phyloP scores from a whole-genome alignment of 768 basidiomycete species.

The Tricholoma terreum region DNA sequence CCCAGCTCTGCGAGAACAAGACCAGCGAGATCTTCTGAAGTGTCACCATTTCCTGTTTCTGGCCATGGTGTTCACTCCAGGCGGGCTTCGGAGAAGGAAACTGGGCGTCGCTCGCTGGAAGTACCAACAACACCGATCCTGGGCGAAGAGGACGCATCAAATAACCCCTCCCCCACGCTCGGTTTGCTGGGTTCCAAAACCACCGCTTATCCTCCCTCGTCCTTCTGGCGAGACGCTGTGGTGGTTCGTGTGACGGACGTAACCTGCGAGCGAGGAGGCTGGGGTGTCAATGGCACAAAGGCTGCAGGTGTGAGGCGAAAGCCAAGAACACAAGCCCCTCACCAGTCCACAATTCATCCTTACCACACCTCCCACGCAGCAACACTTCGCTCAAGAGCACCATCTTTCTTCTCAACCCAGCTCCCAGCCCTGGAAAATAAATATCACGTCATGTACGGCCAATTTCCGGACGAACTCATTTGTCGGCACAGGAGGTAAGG shows the following conservation, averaged over 20 bases:
- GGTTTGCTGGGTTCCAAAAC: slow-evolving; percentile 30
- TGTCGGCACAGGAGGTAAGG: slow-evolving; percentile 94
- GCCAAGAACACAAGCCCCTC: slow-evolving; percentile 42
- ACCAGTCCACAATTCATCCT: slow-evolving; percentile 22
- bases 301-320: slow-evolving; percentile 71
- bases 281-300: slow-evolving; percentile 59
- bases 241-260: slow-evolving; percentile 53
- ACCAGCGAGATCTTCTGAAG: slow-evolving; percentile 46
- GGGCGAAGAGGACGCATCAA: slow-evolving; percentile 39
- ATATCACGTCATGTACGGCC: slow-evolving; percentile 95
- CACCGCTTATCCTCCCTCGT: slow-evolving; percentile 34
- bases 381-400: slow-evolving; percentile 12
- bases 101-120: slow-evolving; percentile 47
- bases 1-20: slow-evolving; percentile 47
- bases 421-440: slow-evolving; percentile 70
- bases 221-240: slow-evolving; percentile 59
- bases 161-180: background rate
- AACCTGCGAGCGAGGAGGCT: slow-evolving; percentile 71
- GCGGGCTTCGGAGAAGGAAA: slow-evolving; percentile 68
- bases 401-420: slow-evolving; percentile 23
- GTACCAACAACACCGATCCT: slow-evolving; percentile 43
- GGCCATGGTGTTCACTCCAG: slow-evolving; percentile 80
- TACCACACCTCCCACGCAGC: slow-evolving; percentile 12
- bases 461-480: slow-evolving; percentile 99
- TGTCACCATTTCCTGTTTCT: slow-evolving; percentile 70